These are phyloP conservation scores for Colletotrichum neosansevieriae DNA, from an alignment of 2,329 filamentous ascomycete genomes.

Conservation along the genomic window DNA sequence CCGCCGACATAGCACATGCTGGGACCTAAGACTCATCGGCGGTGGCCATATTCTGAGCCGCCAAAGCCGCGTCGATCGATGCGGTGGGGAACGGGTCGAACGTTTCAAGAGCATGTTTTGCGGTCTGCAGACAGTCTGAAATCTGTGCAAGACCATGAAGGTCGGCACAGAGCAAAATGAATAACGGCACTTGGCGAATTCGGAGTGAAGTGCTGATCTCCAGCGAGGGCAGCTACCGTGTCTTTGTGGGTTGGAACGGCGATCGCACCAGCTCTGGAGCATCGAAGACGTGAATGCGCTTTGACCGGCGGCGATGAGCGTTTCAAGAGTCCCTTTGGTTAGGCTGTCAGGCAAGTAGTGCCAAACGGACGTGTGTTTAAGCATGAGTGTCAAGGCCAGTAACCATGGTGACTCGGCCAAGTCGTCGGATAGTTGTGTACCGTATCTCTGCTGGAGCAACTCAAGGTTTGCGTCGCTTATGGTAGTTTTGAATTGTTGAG, in stretches of 20 bases:
- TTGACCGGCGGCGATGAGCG: slow-evolving; percentile 49
- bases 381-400: slow-evolving; percentile 28
- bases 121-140: slow-evolving; percentile 44
- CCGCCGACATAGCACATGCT: neutral
- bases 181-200: no score
- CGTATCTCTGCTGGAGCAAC: neutral
- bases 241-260: no score
- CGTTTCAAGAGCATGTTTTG: neutral
- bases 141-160: no score
- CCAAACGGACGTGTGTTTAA: slow-evolving; percentile 48
- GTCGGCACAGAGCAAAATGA: no score
- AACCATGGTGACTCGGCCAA: neutral
- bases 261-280: slow-evolving; percentile 51
- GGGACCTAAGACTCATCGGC: neutral
- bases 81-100: slow-evolving; percentile 9
- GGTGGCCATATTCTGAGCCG: no score
- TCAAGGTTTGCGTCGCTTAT: neutral
- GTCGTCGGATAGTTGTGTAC: neutral
- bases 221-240: no score
- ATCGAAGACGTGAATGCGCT: slow-evolving; percentile 51
- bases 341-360: slow-evolving; percentile 44
- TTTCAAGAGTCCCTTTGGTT: slow-evolving; percentile 44
- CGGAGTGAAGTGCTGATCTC: no score
- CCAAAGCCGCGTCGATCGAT: no score
- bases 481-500: no score